These are phyloP conservation scores for Apostasia shenzhenica DNA, from an alignment of 106 monocot genomes.

Conservation along the genomic window DNA sequence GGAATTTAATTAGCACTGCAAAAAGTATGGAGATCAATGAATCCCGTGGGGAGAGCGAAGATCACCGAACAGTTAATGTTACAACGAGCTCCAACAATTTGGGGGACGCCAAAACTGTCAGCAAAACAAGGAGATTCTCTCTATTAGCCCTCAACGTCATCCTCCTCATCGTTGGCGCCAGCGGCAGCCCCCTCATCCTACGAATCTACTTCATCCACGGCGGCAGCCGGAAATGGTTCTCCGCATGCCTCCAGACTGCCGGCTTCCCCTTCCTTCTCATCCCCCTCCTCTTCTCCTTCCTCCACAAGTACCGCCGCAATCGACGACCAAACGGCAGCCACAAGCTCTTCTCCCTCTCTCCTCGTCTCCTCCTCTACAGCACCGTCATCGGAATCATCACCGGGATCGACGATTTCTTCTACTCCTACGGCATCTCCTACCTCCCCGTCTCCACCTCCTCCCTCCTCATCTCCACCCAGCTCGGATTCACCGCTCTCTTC, in stretches of 20 bases:
- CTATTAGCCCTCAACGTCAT: slow-evolving; percentile 16
- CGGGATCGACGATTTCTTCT: slow-evolving; percentile 17
- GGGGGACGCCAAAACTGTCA: too few species aligned
- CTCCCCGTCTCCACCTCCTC: slow-evolving; percentile 23
- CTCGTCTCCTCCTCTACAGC: slow-evolving; percentile 1
- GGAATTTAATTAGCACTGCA: too few species aligned
- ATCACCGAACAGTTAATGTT: too few species aligned
- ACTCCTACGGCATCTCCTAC: slow-evolving; percentile 18
- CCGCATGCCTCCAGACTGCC: slow-evolving; percentile 37
- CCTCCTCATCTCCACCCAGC: slow-evolving; percentile 15
- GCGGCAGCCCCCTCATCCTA: slow-evolving; percentile 40
- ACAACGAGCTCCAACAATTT: too few species aligned
- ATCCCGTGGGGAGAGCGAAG: too few species aligned
- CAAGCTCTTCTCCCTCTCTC: neutral
- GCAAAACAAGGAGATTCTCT: neutral
- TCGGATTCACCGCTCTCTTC: slow-evolving; percentile 19
- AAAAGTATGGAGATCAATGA: too few species aligned
- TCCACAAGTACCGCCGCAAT: neutral
- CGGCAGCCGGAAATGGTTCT: slow-evolving; percentile 53
- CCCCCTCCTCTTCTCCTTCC: slow-evolving; percentile 13
- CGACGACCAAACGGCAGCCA: neutral
- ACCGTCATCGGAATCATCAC: slow-evolving; percentile 4
- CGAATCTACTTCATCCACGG: slow-evolving; percentile 72
- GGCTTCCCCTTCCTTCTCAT: slow-evolving; percentile 13
- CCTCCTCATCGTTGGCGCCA: slow-evolving; percentile 28